Conservation (phyloP, 78 protist species). For the Dictyostelium firmibasis region DNA sequence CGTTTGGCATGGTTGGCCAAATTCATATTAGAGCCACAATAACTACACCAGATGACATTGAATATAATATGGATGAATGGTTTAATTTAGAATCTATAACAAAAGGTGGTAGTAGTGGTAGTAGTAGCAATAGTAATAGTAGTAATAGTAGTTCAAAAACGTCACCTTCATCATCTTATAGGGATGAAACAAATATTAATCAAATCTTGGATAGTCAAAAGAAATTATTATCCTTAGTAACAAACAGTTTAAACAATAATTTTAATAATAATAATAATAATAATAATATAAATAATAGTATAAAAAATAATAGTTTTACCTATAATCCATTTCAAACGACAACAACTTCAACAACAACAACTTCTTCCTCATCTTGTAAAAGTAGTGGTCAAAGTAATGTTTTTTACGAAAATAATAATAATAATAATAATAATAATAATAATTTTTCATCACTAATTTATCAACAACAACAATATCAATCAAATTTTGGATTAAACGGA, state of each 20-base stretch:
- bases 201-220: background rate
- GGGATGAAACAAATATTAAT: background rate
- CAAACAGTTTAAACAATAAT: background rate
- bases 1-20: background rate
- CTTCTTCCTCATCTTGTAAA: background rate
- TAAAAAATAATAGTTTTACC: no score
- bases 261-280: background rate
- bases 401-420: background rate
- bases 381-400: background rate
- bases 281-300: background rate
- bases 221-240: background rate
- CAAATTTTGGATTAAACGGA: background rate
- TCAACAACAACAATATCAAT: slow-evolving; percentile 9
- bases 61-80: slow-evolving; percentile 3
- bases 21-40: background rate
- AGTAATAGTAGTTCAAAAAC: background rate
- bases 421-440: background rate
- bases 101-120: background rate
- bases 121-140: background rate
- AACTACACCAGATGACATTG: background rate
- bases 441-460: background rate
- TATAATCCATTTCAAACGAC: background rate
- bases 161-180: background rate
- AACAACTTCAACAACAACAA: slow-evolving; percentile 10
- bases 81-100: background rate